Evolutionary conservation across 2,329 filamentous ascomycete species (phyloP).

Genomic region (Daldinia sp.): DNA sequence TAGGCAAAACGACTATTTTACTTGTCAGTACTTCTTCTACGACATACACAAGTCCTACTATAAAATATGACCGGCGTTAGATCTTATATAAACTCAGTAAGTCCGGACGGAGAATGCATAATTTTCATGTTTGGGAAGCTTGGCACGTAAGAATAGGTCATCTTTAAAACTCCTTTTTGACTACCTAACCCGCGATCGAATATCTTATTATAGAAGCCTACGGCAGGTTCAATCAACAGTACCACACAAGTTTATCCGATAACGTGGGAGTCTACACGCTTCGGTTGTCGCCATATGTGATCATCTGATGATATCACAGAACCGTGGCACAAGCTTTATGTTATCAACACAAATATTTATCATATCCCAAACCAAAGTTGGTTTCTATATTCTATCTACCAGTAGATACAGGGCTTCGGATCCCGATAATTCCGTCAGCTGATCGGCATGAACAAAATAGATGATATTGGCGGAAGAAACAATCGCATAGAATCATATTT

Average conservation of each 20-base stretch:
- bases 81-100: too few species aligned
- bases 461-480: not conserved
- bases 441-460: not conserved
- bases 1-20: too few species aligned
- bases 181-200: not conserved
- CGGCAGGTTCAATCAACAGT: not conserved
- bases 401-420: not conserved
- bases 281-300: not conserved
- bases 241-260: not conserved
- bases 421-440: not conserved
- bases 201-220: not conserved
- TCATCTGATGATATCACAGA: not conserved
- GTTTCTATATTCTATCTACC: not conserved
- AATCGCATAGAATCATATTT: not conserved
- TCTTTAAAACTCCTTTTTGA: not conserved
- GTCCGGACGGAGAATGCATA: too few species aligned
- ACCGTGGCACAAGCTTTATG: not conserved
- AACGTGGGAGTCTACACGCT: not conserved
- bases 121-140: not conserved
- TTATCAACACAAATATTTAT: not conserved
- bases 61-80: too few species aligned
- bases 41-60: too few species aligned
- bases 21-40: too few species aligned
- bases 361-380: not conserved
- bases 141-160: not conserved